Conservation (phyloP, 768 basidiomycete species). For the Tulasnella sp. region DNA sequence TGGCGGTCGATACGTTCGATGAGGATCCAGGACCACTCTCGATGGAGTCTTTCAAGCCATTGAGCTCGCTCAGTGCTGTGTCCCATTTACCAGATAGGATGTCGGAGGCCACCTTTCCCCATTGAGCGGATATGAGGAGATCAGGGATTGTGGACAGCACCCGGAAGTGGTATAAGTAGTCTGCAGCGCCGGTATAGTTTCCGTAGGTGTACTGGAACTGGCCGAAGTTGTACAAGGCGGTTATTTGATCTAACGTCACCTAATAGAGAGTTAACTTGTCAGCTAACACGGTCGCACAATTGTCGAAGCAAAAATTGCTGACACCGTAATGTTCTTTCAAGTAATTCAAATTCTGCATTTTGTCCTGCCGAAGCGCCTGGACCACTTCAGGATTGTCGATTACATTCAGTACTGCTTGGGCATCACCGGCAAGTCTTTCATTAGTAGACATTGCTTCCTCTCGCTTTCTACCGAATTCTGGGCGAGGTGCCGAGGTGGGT, state of each 20-base stretch:
- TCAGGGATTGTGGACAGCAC: conserved; percentile 89
- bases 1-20: conserved; percentile 24
- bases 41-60: conserved; percentile 84
- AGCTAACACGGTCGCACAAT: background rate
- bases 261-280: conserved; percentile 28
- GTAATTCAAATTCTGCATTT: conserved; percentile 90
- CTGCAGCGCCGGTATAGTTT: conserved; percentile 90
- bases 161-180: conserved; percentile 98
- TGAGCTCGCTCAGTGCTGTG: conserved; percentile 86
- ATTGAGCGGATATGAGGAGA: conserved; percentile 91
- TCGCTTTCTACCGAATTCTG: conserved; percentile 78
- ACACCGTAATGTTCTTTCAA: conserved; percentile 88
- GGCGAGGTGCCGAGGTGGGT: background rate
- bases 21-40: conserved; percentile 32
- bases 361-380: conserved; percentile 87
- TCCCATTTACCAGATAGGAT: conserved; percentile 94
- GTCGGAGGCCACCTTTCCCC: conserved; percentile 97
- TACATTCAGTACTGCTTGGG: conserved; percentile 84
- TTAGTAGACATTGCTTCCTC: conserved; percentile 72
- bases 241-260: conserved; percentile 93
- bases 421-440: conserved; percentile 75
- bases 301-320: conserved; percentile 24
- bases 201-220: conserved; percentile 99
- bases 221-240: conserved; percentile 92
- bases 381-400: conserved; percentile 97